Evolutionary conservation across 441 rosid genomes (phyloP), one percentile per base, ranked within the genome.

Genomic region (Dalechampia spathulata): DNA sequence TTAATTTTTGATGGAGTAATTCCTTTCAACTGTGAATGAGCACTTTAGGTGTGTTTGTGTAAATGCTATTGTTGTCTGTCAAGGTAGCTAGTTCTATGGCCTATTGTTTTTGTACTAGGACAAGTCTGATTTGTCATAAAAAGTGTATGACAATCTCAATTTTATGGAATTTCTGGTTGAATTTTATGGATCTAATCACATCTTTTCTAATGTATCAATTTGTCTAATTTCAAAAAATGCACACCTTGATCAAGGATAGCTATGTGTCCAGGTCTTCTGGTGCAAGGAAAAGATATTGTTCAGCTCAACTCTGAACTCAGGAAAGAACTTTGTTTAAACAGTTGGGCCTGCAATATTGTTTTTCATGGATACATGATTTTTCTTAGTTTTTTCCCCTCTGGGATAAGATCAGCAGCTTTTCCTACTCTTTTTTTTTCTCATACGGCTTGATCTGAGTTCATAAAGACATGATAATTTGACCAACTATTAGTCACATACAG

Each of bases 111-210:
- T 22, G 7, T 21, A 37, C 7, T 2, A 5, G 13, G 15, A 19
- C 43, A 26, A 48, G 55, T 62, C 32, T 48, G 41, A 25, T 47
- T 55, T 30, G 28, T 45, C 49, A 22, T 22, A 17, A 17, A 41
- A 50, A 30, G 38, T n/a, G n/a, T n/a, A n/a, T n/a, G n/a, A n/a
- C n/a, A n/a, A n/a, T n/a, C n/a, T n/a, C n/a, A n/a, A n/a, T 28
- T 43, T 25, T 58, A 47, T 45, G 28, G 26, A 57, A 15, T 44
- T 19, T 26, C 36, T 55, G 11, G 26, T 13, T 10, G 34, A 28
- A 10, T 14, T 22, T 44, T 19, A 36, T 20, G 43, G 12, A 36
- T 43, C 7, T 20, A 21, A 43, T 16, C 13, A 10, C 16, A 42
- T 55, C 15, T 54, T 39, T n/a, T 15, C 22, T 41, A 25, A 40